A percentile compares a stretch with the other conserved stretches of the same genome.
Evolutionary conservation across 148 eudicot species (phyloP).

Genomic region (Nyssa sinensis): DNA sequence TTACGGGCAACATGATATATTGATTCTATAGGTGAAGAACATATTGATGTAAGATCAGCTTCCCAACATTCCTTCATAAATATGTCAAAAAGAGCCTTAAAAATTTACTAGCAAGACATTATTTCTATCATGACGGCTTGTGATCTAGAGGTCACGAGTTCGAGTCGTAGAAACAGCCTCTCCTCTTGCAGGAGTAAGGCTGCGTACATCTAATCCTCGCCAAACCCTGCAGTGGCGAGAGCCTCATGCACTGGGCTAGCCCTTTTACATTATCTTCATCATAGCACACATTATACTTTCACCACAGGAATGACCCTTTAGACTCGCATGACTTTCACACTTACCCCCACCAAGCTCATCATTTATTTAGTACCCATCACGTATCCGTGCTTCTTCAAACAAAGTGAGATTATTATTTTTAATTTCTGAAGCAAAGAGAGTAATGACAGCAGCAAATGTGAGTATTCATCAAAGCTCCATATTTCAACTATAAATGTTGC

Average conservation of each 20-base stretch:
- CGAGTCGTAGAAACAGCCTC: no score
- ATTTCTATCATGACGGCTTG: no score
- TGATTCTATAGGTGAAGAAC: background rate
- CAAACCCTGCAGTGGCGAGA: no score
- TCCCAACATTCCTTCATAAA: no score
- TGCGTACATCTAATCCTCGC: no score
- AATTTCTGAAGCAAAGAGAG: background rate
- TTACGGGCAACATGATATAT: background rate
- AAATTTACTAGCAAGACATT: no score
- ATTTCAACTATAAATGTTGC: background rate
- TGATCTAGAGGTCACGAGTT: no score
- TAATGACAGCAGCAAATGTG: background rate
- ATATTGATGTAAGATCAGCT: no score
- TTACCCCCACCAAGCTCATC: constrained; percentile 5
- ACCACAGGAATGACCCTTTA: background rate
- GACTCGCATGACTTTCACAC: background rate
- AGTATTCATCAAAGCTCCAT: background rate
- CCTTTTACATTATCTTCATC: no score
- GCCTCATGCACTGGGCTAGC: no score
- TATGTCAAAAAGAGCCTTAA: no score
- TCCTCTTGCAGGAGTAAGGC: no score
- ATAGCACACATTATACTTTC: background rate
- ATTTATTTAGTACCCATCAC: background rate
- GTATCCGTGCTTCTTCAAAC: background rate
- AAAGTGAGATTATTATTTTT: background rate